These are phyloP conservation scores for Hyparrhenia diplandra DNA, from an alignment of 176 grass and related monocot species.

Conservation along the genomic window DNA sequence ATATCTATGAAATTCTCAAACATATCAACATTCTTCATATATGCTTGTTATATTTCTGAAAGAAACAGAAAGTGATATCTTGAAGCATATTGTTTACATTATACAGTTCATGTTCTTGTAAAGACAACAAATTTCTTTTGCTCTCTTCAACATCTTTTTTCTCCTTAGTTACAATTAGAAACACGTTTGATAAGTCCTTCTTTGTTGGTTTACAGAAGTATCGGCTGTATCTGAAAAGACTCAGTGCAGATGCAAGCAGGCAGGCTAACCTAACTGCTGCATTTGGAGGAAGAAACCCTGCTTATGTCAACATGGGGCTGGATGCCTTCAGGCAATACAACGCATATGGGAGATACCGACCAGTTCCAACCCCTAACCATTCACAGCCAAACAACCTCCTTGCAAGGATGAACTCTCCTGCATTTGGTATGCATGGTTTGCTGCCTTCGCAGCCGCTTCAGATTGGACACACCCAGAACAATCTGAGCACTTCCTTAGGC, in stretches of 20 bases:
- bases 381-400: slow-evolving; percentile 46
- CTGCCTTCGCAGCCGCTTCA: slow-evolving; percentile 47
- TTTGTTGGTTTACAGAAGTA: slow-evolving; percentile 64
- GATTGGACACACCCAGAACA: slow-evolving; percentile 38
- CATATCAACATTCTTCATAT: not conserved
- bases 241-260: slow-evolving; percentile 53
- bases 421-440: slow-evolving; percentile 50
- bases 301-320: slow-evolving; percentile 51
- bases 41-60: not conserved
- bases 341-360: slow-evolving; percentile 52
- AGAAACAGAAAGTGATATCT: not conserved
- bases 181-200: slow-evolving; percentile 8
- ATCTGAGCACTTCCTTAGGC: slow-evolving; percentile 31
- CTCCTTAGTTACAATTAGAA: not conserved
- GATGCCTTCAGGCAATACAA: slow-evolving; percentile 73
- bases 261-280: slow-evolving; percentile 50
- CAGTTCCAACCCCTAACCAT: slow-evolving; percentile 27
- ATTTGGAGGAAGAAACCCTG: slow-evolving; percentile 52
- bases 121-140: not conserved
- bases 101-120: not conserved
- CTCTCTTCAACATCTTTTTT: not conserved
- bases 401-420: slow-evolving; percentile 53
- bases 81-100: not conserved
- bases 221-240: slow-evolving; percentile 80
- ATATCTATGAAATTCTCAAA: not conserved